A percentile compares a stretch with the other conserved stretches of the same genome.
These are phyloP conservation scores for Periglandula ipomoeae DNA, from an alignment of 2,329 filamentous ascomycete species.

Conservation along the genomic window DNA sequence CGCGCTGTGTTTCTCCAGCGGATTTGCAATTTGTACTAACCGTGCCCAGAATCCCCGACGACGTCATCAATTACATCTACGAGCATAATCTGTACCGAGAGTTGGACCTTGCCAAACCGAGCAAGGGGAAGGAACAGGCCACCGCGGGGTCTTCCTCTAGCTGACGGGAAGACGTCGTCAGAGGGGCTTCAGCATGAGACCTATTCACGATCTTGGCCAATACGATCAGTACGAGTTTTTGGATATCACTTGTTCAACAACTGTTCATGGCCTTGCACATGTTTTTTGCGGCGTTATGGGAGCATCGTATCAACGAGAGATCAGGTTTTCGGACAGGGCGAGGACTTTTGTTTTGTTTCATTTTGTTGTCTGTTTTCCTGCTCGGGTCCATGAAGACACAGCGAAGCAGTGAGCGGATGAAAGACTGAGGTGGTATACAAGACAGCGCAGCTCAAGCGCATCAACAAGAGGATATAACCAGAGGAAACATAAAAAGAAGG, in stretches of 20 bases:
- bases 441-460: background rate
- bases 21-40: background rate
- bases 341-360: background rate
- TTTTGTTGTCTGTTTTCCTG: background rate
- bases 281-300: background rate
- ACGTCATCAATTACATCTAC: conserved; percentile 67
- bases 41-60: conserved; percentile 44
- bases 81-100: conserved; percentile 57
- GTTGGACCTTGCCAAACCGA: conserved; percentile 17
- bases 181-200: too few relatives aligned
- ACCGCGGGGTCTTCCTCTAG: conserved; percentile 18
- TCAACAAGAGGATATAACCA: background rate
- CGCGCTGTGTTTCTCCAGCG: background rate
- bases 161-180: conserved; percentile 11
- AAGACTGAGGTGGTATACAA: background rate
- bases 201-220: too few relatives aligned
- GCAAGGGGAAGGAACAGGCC: conserved; percentile 17
- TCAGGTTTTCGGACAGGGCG: background rate
- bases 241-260: background rate
- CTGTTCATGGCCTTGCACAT: background rate
- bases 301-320: background rate
- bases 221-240: background rate
- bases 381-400: background rate
- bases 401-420: background rate
- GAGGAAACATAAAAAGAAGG: background rate